A percentile compares a stretch with the other conserved stretches of the same genome.
These are phyloP conservation scores for Beta corolliflora DNA, from an alignment of 179 eudicot species.

Conservation along the genomic window DNA sequence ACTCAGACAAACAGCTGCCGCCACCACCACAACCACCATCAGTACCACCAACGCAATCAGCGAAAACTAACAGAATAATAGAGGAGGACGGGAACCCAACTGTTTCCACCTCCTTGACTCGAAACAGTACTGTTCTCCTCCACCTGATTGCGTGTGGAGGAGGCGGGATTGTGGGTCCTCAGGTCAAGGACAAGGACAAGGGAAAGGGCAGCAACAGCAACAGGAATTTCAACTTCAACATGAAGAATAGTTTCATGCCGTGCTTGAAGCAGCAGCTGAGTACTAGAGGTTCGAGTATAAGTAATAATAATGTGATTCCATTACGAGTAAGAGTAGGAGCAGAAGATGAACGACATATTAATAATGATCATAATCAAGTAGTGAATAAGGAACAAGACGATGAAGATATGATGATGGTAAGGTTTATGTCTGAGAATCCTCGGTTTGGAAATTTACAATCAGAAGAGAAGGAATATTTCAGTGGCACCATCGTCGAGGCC, in stretches of 20 bases:
- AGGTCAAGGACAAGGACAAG: background rate
- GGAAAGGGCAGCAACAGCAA: background rate
- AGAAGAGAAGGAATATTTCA: slow-evolving; percentile 88
- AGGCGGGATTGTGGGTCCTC: slow-evolving; percentile 18
- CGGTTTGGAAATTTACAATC: slow-evolving; percentile 73
- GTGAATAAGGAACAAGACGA: slow-evolving; percentile 32
- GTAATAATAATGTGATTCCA: background rate
- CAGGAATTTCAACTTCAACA: slow-evolving; percentile 19
- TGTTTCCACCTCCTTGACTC: slow-evolving; percentile 34
- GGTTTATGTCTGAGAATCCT: slow-evolving; percentile 89
- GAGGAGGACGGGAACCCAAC: slow-evolving; percentile 27
- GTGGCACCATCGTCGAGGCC: slow-evolving; percentile 84
- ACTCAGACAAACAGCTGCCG: slow-evolving; percentile 31
- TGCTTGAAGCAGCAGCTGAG: slow-evolving; percentile 39
- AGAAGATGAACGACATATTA: slow-evolving; percentile 25
- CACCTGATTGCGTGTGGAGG: slow-evolving; percentile 85
- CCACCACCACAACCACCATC: background rate
- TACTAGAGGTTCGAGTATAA: slow-evolving; percentile 7
- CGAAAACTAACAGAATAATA: background rate
- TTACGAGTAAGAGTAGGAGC: background rate
- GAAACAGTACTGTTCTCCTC: slow-evolving; percentile 57
- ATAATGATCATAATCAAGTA: background rate
- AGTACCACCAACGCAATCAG: background rate
- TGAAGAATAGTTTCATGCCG: slow-evolving; percentile 45
- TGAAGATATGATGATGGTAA: slow-evolving; percentile 59